Base-by-base conservation (phyloP, 192 early-diverging fungal genomes). In the Mortierella alpina region DNA sequence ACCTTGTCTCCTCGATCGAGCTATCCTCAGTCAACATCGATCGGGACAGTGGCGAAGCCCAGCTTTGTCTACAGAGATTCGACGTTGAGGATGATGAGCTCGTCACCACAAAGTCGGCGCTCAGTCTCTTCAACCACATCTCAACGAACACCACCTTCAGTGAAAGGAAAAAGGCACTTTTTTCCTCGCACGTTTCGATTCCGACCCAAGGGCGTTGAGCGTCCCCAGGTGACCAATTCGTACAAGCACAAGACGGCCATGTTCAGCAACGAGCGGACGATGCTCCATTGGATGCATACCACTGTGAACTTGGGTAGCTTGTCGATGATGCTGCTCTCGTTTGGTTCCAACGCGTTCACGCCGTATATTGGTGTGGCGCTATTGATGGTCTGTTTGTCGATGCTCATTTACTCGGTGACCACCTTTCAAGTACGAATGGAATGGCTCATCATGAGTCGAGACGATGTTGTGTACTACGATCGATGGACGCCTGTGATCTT, bases 371-470 rank as follows among this genome's bases (percentile, higher is more conserved):
- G 72, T 0, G 39, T 66, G 22, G 51, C 59, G 0, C 45, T 74
- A 41, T 48, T 74, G 41, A 15, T 61, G 49, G 53, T 62, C 12
- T 74, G 63, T 23, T 60, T 66, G 8, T 62, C 67, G 58, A 54
- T 40, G 13, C 45, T 74, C 40, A 74, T 67, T 23, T 74, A 74
- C 44, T 15, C 72, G 42, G 23, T 18, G 6, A 74, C 65, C 2
- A 49, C 18, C 4, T 74, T 67, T 60, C 65, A 74, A 14, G 65
- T 74, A 20, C 58, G 72, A 50, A 74, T 74, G 72, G 72, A 74
- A 23, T 74, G 72, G 72, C 44, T 67, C 17, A 63, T 64, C 8
- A 63, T 72, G 62, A 59, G 59, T 3, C 46, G 69, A 44, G 60
- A 63, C 18, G 69, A 71, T 54, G 69, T 71, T 7, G 4, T 54